phyloP scores from a whole-genome alignment of 2,329 filamentous ascomycete genomes.

The Teratosphaeria nubilosa region DNA sequence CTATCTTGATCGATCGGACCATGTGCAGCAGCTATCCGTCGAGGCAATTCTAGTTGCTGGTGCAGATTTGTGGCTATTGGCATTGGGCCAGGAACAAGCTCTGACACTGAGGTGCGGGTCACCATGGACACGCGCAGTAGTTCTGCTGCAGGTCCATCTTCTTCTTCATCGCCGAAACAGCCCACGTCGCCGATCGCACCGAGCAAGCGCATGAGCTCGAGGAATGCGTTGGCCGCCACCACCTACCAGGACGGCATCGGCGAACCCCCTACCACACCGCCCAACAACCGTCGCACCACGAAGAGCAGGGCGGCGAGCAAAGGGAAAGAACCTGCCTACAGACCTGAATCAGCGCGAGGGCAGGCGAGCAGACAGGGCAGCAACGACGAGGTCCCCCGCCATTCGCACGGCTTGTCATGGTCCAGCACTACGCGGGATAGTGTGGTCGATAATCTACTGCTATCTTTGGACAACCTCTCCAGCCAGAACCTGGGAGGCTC shows the following conservation, averaged over 20 bases:
- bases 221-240: conserved; percentile 3
- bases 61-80: background rate
- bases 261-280: conserved; percentile 5
- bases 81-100: background rate
- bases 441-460: conserved; percentile 88
- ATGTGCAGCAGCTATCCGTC: background rate
- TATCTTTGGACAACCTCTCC: conserved; percentile 69
- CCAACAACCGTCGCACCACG: background rate
- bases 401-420: conserved; percentile 80
- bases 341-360: background rate
- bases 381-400: conserved; percentile 3
- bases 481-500: background rate
- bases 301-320: conserved; percentile 2
- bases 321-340: conserved; percentile 10
- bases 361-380: conserved; percentile 2
- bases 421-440: conserved; percentile 75
- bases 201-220: conserved; percentile 6
- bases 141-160: background rate
- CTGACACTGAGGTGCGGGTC: background rate
- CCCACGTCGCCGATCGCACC: conserved; percentile 1
- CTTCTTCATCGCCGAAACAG: background rate
- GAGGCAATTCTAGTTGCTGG: background rate
- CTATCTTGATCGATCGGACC: background rate
- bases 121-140: conserved; percentile 2
- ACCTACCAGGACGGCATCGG: conserved; percentile 4